Conservation (phyloP, 495 filamentous ascomycete species). For the Pseudoneurospora amorphoporcata region DNA sequence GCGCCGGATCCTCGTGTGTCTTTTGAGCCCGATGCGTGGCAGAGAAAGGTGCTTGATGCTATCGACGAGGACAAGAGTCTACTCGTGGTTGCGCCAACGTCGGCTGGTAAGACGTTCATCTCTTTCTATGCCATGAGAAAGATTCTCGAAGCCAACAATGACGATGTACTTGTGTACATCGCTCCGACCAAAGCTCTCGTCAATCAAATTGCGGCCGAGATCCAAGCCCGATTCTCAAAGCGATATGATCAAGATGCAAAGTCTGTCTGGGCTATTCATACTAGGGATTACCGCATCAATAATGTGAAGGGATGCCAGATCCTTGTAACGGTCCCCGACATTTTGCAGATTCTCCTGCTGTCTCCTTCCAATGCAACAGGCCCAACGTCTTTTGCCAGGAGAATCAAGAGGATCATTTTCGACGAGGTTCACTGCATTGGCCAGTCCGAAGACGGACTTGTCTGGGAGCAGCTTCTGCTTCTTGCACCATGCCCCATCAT, state of each 20-base stretch:
- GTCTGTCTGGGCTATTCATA: slow-evolving; percentile 72
- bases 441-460: slow-evolving; percentile 62
- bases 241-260: slow-evolving; percentile 42
- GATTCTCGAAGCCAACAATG: slow-evolving; percentile 52
- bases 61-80: slow-evolving; percentile 58
- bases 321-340: slow-evolving; percentile 65
- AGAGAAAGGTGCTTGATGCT: slow-evolving; percentile 60
- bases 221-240: slow-evolving; percentile 56
- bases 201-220: slow-evolving; percentile 73
- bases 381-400: slow-evolving; percentile 45
- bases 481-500: slow-evolving; percentile 69
- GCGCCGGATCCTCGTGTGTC: slow-evolving; percentile 51
- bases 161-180: slow-evolving; percentile 64
- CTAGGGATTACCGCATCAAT: slow-evolving; percentile 61
- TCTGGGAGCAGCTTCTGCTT: slow-evolving; percentile 74
- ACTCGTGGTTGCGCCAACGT: slow-evolving; percentile 69
- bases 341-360: slow-evolving; percentile 71
- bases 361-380: slow-evolving; percentile 51
- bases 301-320: slow-evolving; percentile 62
- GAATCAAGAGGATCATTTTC: slow-evolving; percentile 66
- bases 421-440: slow-evolving; percentile 80
- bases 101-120: slow-evolving; percentile 51
- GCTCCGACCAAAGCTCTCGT: slow-evolving; percentile 76
- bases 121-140: slow-evolving; percentile 74
- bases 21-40: slow-evolving; percentile 70